phyloP scores from a whole-genome alignment of 495 filamentous ascomycete genomes.

The Chaetomium fimeti region DNA sequence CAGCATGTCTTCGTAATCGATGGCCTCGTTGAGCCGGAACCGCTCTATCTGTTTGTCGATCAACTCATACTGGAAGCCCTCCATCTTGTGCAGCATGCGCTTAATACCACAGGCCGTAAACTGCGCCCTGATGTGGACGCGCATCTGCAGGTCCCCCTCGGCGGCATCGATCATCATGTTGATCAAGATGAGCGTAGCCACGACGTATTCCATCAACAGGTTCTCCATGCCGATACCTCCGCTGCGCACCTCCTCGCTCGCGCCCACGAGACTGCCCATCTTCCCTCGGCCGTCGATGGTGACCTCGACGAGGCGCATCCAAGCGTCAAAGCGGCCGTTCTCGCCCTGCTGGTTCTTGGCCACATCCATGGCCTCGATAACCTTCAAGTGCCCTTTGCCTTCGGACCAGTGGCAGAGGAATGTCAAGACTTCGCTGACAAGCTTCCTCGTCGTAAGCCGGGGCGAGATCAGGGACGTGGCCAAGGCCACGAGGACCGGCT shows the following conservation, averaged over 20 bases:
- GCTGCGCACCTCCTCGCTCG: conserved; percentile 93
- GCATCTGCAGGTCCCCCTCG: conserved; percentile 81
- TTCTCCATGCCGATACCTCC: conserved; percentile 99
- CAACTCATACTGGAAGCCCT: conserved; percentile 95
- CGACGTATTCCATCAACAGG: conserved; percentile 96
- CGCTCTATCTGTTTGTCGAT: conserved; percentile 98
- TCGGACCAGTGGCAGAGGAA: conserved; percentile 95
- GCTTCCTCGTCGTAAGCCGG: conserved; percentile 85
- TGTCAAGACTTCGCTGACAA: conserved; percentile 94
- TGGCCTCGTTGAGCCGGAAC: conserved; percentile 89
- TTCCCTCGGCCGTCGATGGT: conserved; percentile 96
- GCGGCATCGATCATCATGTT: conserved; percentile 96
- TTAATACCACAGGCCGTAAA: conserved; percentile 96
- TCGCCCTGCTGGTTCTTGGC: conserved; percentile 87
- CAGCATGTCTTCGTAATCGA: conserved; percentile 96
- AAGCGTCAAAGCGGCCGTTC: conserved; percentile 95
- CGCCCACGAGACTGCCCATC: conserved; percentile 96
- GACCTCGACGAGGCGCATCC: conserved; percentile 98
- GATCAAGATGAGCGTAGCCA: conserved; percentile 89
- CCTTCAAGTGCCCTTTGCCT: conserved; percentile 90
- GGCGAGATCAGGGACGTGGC: conserved; percentile 85
- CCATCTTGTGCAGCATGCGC: conserved; percentile 94
- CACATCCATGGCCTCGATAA: conserved; percentile 88
- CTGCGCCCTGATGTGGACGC: conserved; percentile 92
- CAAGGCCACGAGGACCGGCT: conserved; percentile 83